Evolutionary conservation across 768 basidiomycete genomes (phyloP).

Genomic region (Favolaschia claudopus): DNA sequence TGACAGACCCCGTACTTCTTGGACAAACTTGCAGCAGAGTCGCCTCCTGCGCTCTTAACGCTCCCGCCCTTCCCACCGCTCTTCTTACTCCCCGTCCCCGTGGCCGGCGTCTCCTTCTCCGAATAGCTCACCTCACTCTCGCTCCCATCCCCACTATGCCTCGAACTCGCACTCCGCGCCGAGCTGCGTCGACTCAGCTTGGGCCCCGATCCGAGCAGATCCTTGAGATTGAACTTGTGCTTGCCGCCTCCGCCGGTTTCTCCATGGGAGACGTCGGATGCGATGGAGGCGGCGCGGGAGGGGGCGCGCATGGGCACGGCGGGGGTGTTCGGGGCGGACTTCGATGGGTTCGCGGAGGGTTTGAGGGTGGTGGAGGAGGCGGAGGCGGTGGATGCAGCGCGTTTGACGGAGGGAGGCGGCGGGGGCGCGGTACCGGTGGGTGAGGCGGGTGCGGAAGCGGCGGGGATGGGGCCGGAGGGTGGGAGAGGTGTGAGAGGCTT

Average conservation of each 20-base stretch:
- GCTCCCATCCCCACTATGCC: conserved; percentile 55
- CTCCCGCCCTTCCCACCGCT: conserved; percentile 36
- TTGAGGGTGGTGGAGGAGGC: background rate
- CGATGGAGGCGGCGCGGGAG: conserved; percentile 46
- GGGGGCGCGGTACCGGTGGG: background rate
- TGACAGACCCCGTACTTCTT: conserved; percentile 98
- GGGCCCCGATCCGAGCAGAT: conserved; percentile 76
- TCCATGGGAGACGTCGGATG: conserved; percentile 54
- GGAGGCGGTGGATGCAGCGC: background rate
- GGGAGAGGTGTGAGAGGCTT: background rate
- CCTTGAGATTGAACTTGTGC: conserved; percentile 86
- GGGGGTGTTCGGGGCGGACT: conserved; percentile 8
- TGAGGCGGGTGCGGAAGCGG: background rate
- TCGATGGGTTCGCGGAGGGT: background rate
- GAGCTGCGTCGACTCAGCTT: conserved; percentile 73
- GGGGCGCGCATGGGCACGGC: background rate
- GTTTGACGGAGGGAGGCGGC: conserved; percentile 2
- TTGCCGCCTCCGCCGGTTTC: too few relatives aligned
- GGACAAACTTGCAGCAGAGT: conserved; percentile 56
- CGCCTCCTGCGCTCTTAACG: conserved; percentile 50
- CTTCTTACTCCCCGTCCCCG: conserved; percentile 10
- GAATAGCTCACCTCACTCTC: conserved; percentile 75
- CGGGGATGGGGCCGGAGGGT: background rate
- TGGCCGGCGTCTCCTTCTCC: conserved; percentile 37
- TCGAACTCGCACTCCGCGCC: conserved; percentile 60